phyloP scores from a whole-genome alignment of 176 grass and related monocot genomes.

The Raddia distichophylla region DNA sequence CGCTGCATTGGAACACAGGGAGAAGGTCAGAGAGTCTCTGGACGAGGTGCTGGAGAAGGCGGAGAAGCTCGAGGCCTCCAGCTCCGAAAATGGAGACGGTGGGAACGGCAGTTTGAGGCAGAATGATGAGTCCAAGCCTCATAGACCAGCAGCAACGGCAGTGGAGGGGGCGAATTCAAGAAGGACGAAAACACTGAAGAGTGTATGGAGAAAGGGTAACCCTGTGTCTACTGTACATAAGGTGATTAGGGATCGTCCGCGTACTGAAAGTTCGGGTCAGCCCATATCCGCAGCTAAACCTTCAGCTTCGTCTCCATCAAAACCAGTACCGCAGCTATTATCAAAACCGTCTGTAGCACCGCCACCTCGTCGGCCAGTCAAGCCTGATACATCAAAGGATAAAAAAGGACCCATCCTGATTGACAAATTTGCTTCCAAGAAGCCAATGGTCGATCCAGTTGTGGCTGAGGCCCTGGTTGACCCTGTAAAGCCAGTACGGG shows the following conservation, averaged over 20 bases:
- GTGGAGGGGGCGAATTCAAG: conserved; percentile 44
- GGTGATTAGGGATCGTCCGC: conserved; percentile 64
- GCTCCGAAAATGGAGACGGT: conserved; percentile 29
- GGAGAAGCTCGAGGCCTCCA: conserved; percentile 76
- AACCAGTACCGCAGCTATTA: conserved; percentile 47
- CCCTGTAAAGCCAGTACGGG: conserved; percentile 67
- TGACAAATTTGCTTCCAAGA: conserved; percentile 86
- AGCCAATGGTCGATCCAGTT: conserved; percentile 62
- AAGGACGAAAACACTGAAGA: conserved; percentile 77
- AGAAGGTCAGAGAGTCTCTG: conserved; percentile 74
- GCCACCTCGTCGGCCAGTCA: conserved; percentile 42
- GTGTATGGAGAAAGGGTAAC: conserved; percentile 93
- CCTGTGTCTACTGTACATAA: conserved; percentile 65
- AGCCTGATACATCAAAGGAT: conserved; percentile 57
- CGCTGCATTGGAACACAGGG: conserved; percentile 52
- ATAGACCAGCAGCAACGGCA: conserved; percentile 37
- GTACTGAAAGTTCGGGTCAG: conserved; percentile 48
- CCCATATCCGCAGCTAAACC: conserved; percentile 37
- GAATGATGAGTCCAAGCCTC: conserved; percentile 42
- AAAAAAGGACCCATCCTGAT: conserved; percentile 89
- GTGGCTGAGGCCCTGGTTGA: conserved; percentile 61
- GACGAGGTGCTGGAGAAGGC: conserved; percentile 86
- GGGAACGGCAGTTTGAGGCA: conserved; percentile 42
- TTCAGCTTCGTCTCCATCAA: conserved; percentile 45
- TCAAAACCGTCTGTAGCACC: conserved; percentile 60